Conservation (phyloP, 2,329 filamentous ascomycete species). For the Ophiosphaerella korrae region DNA sequence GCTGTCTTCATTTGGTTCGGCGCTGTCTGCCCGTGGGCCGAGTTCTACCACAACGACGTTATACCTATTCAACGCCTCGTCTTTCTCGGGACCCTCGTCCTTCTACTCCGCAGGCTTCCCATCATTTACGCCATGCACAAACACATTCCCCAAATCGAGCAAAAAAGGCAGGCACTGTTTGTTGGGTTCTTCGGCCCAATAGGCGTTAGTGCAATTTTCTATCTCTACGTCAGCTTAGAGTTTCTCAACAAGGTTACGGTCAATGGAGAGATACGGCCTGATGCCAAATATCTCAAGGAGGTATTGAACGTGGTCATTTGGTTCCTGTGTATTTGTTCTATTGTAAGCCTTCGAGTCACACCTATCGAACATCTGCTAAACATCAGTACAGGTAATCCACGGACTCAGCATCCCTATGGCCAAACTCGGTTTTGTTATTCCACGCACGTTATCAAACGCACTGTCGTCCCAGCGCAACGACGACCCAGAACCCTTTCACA, state of each 20-base stretch:
- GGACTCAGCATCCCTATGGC: slow-evolving; percentile 80
- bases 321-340: slow-evolving; percentile 83
- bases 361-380: slow-evolving; percentile 1
- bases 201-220: slow-evolving; percentile 88
- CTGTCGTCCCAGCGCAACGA: slow-evolving; percentile 26
- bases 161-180: slow-evolving; percentile 76
- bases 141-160: slow-evolving; percentile 78
- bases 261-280: slow-evolving; percentile 65
- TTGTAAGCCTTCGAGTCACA: slow-evolving; percentile 60
- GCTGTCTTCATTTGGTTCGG: slow-evolving; percentile 79
- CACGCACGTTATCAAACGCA: slow-evolving; percentile 64
- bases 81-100: slow-evolving; percentile 73
- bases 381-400: slow-evolving; percentile 67
- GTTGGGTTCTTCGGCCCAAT: slow-evolving; percentile 94
- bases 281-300: slow-evolving; percentile 70
- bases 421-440: slow-evolving; percentile 67
- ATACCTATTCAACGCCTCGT: slow-evolving; percentile 77
- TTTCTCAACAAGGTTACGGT: slow-evolving; percentile 67
- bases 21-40: slow-evolving; percentile 79
- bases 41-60: slow-evolving; percentile 69
- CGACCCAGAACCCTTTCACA: slow-evolving; percentile 38
- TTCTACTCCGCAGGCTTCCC: slow-evolving; percentile 78
- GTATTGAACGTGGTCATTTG: slow-evolving; percentile 76
- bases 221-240: slow-evolving; percentile 79
- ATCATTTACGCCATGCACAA: slow-evolving; percentile 75